phyloP scores from a whole-genome alignment of 495 filamentous ascomycete species.

The Aspergillus mulundensis region DNA sequence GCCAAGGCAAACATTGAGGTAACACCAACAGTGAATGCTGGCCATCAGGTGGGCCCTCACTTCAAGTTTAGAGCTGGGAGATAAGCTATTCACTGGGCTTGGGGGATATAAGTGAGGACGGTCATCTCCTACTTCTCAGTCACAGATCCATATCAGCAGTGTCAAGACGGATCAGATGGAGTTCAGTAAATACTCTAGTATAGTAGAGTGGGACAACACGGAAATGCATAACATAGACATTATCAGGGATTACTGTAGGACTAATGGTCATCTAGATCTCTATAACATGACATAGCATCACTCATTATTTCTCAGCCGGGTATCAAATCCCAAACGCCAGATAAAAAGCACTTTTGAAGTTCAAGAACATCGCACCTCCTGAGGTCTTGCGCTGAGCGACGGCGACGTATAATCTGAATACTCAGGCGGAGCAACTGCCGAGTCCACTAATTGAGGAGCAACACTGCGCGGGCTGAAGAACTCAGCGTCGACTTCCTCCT shows the following conservation, averaged over 20 bases:
- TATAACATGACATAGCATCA: neutral
- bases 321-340: neutral
- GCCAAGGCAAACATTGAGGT: slow-evolving; percentile 14
- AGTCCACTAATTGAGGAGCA: slow-evolving; percentile 6
- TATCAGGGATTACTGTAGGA: neutral
- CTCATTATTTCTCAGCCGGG: neutral
- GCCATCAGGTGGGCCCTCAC: neutral
- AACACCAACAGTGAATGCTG: slow-evolving; percentile 1
- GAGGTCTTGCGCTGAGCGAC: neutral
- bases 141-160: neutral
- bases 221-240: slow-evolving; percentile 5
- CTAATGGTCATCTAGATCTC: neutral
- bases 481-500: slow-evolving; percentile 33
- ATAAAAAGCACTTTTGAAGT: slow-evolving; percentile 1
- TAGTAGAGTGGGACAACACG: neutral
- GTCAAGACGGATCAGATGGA: neutral
- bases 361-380: neutral
- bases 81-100: too few relatives aligned
- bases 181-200: neutral
- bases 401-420: slow-evolving; percentile 13
- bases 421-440: slow-evolving; percentile 13
- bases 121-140: too few relatives aligned
- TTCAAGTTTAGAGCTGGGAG: too few relatives aligned
- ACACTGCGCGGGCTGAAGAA: slow-evolving; percentile 38
- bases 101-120: too few relatives aligned